Evolutionary conservation across 257 asterid genomes (phyloP), one percentile per base, ranked within the genome.

Genomic region (Hygrophila difformis): DNA sequence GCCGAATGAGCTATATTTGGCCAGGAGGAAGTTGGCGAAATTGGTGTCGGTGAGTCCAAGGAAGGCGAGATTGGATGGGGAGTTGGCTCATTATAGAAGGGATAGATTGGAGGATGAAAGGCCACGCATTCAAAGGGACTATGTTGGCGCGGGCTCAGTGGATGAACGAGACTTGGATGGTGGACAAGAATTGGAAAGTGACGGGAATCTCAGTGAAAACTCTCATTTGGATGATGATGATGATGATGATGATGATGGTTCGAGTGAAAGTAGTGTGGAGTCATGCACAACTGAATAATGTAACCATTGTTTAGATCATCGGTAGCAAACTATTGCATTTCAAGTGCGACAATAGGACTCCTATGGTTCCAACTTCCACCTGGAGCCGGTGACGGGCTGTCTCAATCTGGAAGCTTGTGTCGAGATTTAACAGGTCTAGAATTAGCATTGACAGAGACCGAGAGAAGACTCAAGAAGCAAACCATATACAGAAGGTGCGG

Each of bases 1-100:
- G 47, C 82, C 83, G 0, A 87, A 83, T 53, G 87, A 65, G 61
- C 41, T 87, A 67, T 83, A 87, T 68, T 56, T 83, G 62, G 95
- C 95, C 0, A 76, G 94, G 79, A 80, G 91, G 71, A 83, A 62
- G 56, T 34, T 87, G 73, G 79, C 79, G 1, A 74, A 72, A 12
- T 65, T 87, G 72, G 75, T 74, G 9, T 64, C 80, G 41, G 45
- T 76, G 49, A 83, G 91, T 61, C 87, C 97, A 2, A 71, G 91
- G 63, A 87, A 74, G 41, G 91, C 83, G n/a, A 49, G 59, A 8
- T 8, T 73, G 49, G 75, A 72, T 50, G 45, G 43, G 21, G 77
- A 66, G 56, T 58, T 87, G 74, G 71, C 59, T 53, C 47, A 54
- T 41, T 74, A 72, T 64, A 51, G 78, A 55, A 73, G 76, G 67